Evolutionary conservation across 2,329 filamentous ascomycete genomes (phyloP).

Genomic region (Onygenales sp.): DNA sequence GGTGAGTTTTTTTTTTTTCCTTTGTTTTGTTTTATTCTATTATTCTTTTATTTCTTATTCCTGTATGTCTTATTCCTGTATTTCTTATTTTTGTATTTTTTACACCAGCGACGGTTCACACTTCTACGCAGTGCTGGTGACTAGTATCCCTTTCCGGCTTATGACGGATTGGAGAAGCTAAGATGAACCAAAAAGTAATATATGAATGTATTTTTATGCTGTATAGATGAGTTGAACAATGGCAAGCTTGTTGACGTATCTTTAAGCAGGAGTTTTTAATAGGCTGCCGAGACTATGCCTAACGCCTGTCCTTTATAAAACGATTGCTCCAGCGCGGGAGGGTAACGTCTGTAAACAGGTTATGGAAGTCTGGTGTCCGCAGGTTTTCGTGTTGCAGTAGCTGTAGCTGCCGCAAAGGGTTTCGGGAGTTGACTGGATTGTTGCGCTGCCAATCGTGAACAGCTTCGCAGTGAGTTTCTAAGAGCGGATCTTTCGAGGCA

Average conservation of each 20-base stretch:
- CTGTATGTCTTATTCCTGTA: neutral
- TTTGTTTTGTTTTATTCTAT: neutral
- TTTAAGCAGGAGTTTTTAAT: neutral
- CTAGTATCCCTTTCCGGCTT: constrained; percentile 1
- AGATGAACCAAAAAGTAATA: neutral
- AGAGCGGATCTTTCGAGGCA: neutral
- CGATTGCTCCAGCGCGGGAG: neutral
- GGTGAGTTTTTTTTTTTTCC: neutral
- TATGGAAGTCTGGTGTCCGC: neutral
- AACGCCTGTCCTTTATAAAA: neutral
- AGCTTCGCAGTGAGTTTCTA: constrained; percentile 1
- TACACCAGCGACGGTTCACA: constrained; percentile 2
- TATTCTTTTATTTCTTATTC: neutral
- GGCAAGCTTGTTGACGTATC: neutral
- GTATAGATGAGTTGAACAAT: neutral
- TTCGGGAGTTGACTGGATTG: neutral
- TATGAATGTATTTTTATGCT: neutral
- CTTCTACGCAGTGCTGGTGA: constrained; percentile 1
- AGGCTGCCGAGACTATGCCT: neutral
- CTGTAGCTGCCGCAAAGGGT: neutral
- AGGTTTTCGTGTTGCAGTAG: neutral
- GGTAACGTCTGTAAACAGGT: neutral
- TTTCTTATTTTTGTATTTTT: neutral
- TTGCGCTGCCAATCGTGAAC: neutral
- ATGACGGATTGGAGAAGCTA: neutral